Evolutionary conservation across 2,329 filamentous ascomycete genomes (phyloP).

Genomic region (Cercospora zeae-maydis): DNA sequence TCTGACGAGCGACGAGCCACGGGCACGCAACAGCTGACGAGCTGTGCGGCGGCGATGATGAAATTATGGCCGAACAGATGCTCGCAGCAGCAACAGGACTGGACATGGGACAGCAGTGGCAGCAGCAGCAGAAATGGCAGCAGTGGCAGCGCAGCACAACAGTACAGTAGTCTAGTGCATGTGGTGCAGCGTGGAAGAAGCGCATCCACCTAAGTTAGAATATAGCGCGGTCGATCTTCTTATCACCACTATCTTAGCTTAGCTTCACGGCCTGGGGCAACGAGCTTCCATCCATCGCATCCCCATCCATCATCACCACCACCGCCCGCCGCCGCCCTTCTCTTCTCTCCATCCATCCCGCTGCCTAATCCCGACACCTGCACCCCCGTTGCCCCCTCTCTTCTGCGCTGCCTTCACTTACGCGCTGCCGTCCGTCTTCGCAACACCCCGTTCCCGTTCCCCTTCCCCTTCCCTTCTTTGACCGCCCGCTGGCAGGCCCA

Average conservation of each 20-base stretch:
- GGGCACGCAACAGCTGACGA: neutral
- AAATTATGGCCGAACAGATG: too few species aligned
- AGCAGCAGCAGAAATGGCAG: too few species aligned
- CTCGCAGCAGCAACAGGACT: too few species aligned
- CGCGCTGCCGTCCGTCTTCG: neutral
- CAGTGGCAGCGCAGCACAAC: neutral
- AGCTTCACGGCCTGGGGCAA: neutral
- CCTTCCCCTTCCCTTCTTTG: neutral
- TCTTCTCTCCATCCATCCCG: neutral
- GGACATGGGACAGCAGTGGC: too few species aligned
- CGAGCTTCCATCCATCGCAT: neutral
- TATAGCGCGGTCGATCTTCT: neutral
- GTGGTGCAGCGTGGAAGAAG: neutral
- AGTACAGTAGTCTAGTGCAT: too few species aligned
- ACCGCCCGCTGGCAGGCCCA: neutral
- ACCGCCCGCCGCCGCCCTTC: neutral
- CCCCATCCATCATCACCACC: neutral
- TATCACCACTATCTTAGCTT: neutral
- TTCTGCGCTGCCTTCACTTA: conserved; percentile 2
- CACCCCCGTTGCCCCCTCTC: neutral
- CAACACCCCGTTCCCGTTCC: neutral
- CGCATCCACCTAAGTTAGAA: neutral
- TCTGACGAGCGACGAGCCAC: neutral
- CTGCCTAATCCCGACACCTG: neutral
- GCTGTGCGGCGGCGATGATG: neutral